phyloP scores from a whole-genome alignment of 306 rosid species.

The Quercus wislizeni region DNA sequence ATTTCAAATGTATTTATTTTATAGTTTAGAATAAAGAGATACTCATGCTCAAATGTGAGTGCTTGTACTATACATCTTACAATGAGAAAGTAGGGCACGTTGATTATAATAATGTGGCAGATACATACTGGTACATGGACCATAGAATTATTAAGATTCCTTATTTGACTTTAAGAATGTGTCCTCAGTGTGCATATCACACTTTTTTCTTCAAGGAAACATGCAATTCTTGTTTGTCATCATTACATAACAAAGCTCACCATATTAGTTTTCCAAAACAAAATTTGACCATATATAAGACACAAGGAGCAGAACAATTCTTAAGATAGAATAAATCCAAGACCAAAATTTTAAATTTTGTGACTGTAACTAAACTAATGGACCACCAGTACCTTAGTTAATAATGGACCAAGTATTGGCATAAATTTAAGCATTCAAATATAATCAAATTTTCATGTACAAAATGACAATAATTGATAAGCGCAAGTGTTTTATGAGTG shows the following conservation, averaged over 20 bases:
- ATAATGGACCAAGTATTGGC: too few species aligned
- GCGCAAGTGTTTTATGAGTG: background rate
- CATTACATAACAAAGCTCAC: background rate
- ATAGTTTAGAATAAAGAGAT: too few species aligned
- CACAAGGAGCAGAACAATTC: too few species aligned
- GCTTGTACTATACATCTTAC: too few species aligned
- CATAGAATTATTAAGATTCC: background rate
- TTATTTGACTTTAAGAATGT: constrained; percentile 8
- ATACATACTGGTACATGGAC: background rate
- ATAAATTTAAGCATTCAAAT: background rate
- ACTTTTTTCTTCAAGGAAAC: background rate
- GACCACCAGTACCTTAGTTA: background rate
- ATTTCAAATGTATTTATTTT: too few species aligned
- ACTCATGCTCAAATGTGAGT: too few species aligned
- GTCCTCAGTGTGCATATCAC: background rate
- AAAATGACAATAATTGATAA: too few species aligned
- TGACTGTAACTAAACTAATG: background rate
- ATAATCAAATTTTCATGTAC: background rate
- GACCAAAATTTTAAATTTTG: background rate
- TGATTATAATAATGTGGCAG: too few species aligned
- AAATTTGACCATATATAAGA: too few species aligned
- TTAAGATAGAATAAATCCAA: background rate
- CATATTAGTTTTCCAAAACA: background rate
- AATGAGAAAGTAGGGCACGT: too few species aligned
- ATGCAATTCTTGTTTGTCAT: background rate